A percentile compares a stretch with the other conserved stretches of the same genome.
These are phyloP conservation scores for Hyphopichia khmerensis DNA, from an alignment of 1,139 yeast genomes.

Conservation along the genomic window DNA sequence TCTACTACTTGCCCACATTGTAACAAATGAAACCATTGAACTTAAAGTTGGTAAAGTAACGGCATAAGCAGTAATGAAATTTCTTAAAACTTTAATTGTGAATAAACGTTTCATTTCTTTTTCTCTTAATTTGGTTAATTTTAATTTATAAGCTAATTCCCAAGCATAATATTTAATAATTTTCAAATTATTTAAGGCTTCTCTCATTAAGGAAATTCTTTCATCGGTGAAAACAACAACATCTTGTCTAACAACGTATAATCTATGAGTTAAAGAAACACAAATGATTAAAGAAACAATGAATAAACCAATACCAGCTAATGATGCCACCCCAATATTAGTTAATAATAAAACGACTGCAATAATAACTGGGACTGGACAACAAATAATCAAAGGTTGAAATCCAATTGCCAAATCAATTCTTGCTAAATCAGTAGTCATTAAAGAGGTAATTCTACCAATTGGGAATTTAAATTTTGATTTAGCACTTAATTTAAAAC, in stretches of 20 bases:
- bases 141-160: constrained; percentile 44
- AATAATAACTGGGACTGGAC: constrained; percentile 46
- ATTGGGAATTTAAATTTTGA: constrained; percentile 36
- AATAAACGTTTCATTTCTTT: constrained; percentile 42
- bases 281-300: constrained; percentile 38
- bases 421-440: constrained; percentile 47
- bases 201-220: constrained; percentile 46
- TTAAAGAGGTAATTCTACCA: constrained; percentile 43
- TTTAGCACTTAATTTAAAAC: constrained; percentile 36
- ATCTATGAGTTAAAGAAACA: constrained; percentile 33
- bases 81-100: constrained; percentile 44
- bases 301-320: constrained; percentile 46
- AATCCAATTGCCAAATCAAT: constrained; percentile 48
- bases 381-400: constrained; percentile 45
- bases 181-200: constrained; percentile 41
- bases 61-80: constrained; percentile 48
- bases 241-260: constrained; percentile 36
- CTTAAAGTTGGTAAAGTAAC: constrained; percentile 43
- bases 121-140: constrained; percentile 34
- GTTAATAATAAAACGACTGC: constrained; percentile 35
- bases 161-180: constrained; percentile 49
- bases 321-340: constrained; percentile 40
- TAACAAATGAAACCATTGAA: constrained; percentile 42
- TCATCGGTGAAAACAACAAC: constrained; percentile 43
- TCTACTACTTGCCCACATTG: constrained; percentile 40